Conservation (phyloP, 2,329 filamentous ascomycete species). For the Neocucurbitaria cava region DNA sequence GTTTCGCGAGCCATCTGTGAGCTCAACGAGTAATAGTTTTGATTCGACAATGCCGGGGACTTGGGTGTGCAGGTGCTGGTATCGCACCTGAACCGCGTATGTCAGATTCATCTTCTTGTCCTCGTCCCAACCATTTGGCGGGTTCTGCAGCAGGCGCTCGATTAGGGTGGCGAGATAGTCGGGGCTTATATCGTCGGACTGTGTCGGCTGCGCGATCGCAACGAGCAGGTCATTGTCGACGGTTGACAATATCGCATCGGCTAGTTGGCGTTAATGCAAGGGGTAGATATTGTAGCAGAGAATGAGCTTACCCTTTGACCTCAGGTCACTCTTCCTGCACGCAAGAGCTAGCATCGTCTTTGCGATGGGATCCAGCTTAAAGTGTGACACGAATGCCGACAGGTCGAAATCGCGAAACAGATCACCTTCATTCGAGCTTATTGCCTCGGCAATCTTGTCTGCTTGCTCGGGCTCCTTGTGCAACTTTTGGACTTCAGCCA, state of each 20-base stretch:
- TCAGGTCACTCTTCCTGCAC: slow-evolving; percentile 84
- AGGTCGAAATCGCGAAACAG: slow-evolving; percentile 96
- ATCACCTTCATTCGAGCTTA: slow-evolving; percentile 89
- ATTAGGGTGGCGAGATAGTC: slow-evolving; percentile 79
- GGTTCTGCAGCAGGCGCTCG: slow-evolving; percentile 85
- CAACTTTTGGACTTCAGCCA: slow-evolving; percentile 85
- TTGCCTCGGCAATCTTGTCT: slow-evolving; percentile 88
- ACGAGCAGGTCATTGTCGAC: slow-evolving; percentile 81
- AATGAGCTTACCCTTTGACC: slow-evolving; percentile 78
- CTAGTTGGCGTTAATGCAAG: slow-evolving; percentile 56
- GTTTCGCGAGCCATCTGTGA: slow-evolving; percentile 67
- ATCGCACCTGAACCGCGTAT: slow-evolving; percentile 68
- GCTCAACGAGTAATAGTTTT: slow-evolving; percentile 71
- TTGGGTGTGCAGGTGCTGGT: slow-evolving; percentile 67
- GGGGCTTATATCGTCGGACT: slow-evolving; percentile 70
- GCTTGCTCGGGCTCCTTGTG: slow-evolving; percentile 81
- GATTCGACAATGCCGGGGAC: slow-evolving; percentile 75
- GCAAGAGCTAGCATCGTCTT: slow-evolving; percentile 88
- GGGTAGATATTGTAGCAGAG: slow-evolving; percentile 1
- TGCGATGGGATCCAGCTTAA: slow-evolving; percentile 86
- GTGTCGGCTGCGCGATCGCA: slow-evolving; percentile 69
- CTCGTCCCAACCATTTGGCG: slow-evolving; percentile 84
- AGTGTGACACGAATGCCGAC: slow-evolving; percentile 94
- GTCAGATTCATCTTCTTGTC: slow-evolving; percentile 72
- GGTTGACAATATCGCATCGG: slow-evolving; percentile 85